phyloP scores from a whole-genome alignment of 768 basidiomycete species.

The Boletus pseudopeckii region DNA sequence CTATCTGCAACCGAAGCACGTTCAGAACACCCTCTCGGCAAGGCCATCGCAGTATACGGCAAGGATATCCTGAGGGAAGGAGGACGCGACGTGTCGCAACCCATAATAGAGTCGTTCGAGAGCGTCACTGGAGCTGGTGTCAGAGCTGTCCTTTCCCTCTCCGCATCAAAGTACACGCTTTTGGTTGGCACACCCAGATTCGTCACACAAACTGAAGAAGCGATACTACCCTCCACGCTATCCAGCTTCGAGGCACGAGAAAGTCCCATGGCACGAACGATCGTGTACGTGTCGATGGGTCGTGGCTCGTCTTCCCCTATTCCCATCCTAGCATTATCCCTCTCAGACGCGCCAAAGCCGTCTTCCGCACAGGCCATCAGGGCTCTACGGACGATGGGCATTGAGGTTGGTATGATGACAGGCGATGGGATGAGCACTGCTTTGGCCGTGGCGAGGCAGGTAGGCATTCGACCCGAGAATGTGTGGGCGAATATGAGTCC shows the following conservation, averaged over 20 bases:
- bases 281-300: conserved; percentile 80
- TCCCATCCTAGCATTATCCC: conserved; percentile 76
- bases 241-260: conserved; percentile 67
- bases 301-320: conserved; percentile 37
- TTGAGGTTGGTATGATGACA: conserved; percentile 91
- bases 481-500: conserved; percentile 95
- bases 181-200: conserved; percentile 78
- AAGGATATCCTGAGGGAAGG: conserved; percentile 52
- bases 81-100: conserved; percentile 43
- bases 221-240: conserved; percentile 57
- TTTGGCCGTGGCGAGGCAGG: conserved; percentile 81
- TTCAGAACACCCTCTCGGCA: conserved; percentile 95
- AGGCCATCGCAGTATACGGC: conserved; percentile 84
- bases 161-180: conserved; percentile 52
- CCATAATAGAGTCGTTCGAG: conserved; percentile 71
- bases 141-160: conserved; percentile 58
- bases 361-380: conserved; percentile 80
- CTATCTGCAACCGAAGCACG: conserved; percentile 83
- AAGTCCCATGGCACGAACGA: conserved; percentile 69
- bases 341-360: conserved; percentile 84
- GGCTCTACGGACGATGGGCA: conserved; percentile 83
- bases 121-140: conserved; percentile 89
- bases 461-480: conserved; percentile 78
- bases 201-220: conserved; percentile 51
- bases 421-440: conserved; percentile 89